Evolutionary conservation across 768 basidiomycete genomes (phyloP).

Genomic region (Brasilioporus rufonigricans): DNA sequence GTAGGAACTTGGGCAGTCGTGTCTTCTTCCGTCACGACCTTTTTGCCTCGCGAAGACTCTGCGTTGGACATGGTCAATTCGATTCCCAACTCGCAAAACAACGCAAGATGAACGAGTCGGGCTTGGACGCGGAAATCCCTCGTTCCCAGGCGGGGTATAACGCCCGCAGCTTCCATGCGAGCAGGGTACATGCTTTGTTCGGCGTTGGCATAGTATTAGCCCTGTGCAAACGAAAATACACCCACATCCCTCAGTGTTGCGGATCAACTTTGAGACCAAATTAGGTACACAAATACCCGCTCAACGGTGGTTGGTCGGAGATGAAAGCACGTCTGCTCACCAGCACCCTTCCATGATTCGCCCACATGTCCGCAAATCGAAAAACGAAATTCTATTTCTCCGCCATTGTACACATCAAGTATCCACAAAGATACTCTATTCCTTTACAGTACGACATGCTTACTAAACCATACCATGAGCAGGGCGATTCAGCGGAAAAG

Average conservation of each 20-base stretch:
- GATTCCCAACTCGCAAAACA: not conserved
- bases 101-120: not conserved
- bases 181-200: not conserved
- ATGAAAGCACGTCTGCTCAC: not conserved
- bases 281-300: not conserved
- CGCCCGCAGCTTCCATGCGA: not conserved
- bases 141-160: not conserved
- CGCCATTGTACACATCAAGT: constrained; percentile 17
- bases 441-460: not conserved
- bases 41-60: not conserved
- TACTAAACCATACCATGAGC: constrained; percentile 10
- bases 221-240: not conserved
- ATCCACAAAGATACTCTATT: not conserved
- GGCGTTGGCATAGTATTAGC: not conserved
- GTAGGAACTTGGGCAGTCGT: not conserved
- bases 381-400: constrained; percentile 13
- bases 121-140: not conserved
- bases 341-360: not conserved
- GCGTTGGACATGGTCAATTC: not conserved
- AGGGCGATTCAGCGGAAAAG: constrained; percentile 3
- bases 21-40: not conserved
- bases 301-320: constrained; percentile 7
- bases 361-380: not conserved
- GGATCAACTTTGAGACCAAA: not conserved
- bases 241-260: too few relatives aligned